Base-by-base conservation (phyloP, 2,329 filamentous ascomycete genomes). In the Xylariaceae sp. region DNA sequence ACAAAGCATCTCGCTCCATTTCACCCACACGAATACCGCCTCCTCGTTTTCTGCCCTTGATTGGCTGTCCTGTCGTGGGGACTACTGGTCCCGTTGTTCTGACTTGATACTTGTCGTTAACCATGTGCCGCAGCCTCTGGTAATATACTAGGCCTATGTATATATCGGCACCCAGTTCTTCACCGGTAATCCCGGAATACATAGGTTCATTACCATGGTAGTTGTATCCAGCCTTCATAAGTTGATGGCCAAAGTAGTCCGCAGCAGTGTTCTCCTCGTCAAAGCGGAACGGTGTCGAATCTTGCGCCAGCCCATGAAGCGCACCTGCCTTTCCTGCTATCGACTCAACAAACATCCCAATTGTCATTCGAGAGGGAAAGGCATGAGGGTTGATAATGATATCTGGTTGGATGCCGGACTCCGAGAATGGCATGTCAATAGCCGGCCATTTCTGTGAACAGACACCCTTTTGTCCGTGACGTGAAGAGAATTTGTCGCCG, bases 351-450 rank as follows among this genome's bases (percentile, higher is more conserved):
- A 99, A 98, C 91, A 98, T 98, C 71, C 95, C 95, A 71, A 99
- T 99, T 19, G 95, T 99, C 95, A 99, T 99, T 76, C 95, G 93
- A 44, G 93, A 98, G 7, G 95, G 95, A 83, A 99, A 99, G 70
- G 95, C 95, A 82, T 99, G 95, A 41, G 95, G 95, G 78, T 99
- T 99, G 81, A 99, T 99, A 75, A 99, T 99, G 68, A 96, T 83
- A 75, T 99, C 95, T 9, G 95, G 95, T 70, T 97, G 93, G 59
- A 99, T 98, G 51, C 95, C 95, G 5, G 89, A 90, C 77, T 99
- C 95, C 2, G 91, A 92, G 76, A 98, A 99, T 2, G 95, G 95
- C 90, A 99, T 95, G 73, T 98, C 93, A 56, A 90, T 80, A 2
- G 88, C 84, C 0, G 93, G 95, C 92, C 95, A 99, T 73, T 97